Conservation (phyloP, 2,329 filamentous ascomycete genomes). For the Penicillium polonicum region DNA sequence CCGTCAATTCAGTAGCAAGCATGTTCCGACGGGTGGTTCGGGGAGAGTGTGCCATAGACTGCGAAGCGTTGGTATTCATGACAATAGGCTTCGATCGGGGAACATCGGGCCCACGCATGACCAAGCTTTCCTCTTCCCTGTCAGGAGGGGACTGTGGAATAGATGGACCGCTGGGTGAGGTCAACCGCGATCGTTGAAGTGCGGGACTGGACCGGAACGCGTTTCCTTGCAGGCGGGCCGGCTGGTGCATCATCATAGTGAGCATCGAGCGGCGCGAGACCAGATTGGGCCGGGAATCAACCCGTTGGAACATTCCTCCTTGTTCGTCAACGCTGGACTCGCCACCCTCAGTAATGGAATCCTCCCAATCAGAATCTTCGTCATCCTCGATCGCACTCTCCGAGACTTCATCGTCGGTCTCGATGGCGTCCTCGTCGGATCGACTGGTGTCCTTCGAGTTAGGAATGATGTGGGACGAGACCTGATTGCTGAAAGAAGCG, state of each 20-base stretch:
- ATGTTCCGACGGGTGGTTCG: slow-evolving; percentile 92
- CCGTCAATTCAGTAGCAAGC: slow-evolving; percentile 90
- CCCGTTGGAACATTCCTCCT: slow-evolving; percentile 78
- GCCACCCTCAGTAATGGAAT: slow-evolving; percentile 75
- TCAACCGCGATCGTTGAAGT: slow-evolving; percentile 57
- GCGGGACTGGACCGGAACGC: slow-evolving; percentile 48
- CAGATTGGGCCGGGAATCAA: slow-evolving; percentile 82
- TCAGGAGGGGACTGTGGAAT: slow-evolving; percentile 58
- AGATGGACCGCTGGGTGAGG: slow-evolving; percentile 66
- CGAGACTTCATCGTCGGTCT: slow-evolving; percentile 66
- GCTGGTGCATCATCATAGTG: slow-evolving; percentile 82
- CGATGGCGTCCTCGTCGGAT: slow-evolving; percentile 58
- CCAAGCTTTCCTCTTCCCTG: slow-evolving; percentile 64
- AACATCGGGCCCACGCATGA: slow-evolving; percentile 58
- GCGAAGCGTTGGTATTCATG: slow-evolving; percentile 65
- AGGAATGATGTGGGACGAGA: slow-evolving; percentile 65
- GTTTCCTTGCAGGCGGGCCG: slow-evolving; percentile 69
- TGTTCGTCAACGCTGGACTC: slow-evolving; percentile 75
- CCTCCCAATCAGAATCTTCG: slow-evolving; percentile 62
- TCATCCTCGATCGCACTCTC: slow-evolving; percentile 79
- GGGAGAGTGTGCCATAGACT: slow-evolving; percentile 79
- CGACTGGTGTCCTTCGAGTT: slow-evolving; percentile 55
- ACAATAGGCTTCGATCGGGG: slow-evolving; percentile 79
- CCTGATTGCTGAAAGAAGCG: slow-evolving; percentile 76
- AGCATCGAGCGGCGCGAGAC: slow-evolving; percentile 84